phyloP scores from a whole-genome alignment of 1,284 basidiomycete genomes.

The Melampsora larici-populina region DNA sequence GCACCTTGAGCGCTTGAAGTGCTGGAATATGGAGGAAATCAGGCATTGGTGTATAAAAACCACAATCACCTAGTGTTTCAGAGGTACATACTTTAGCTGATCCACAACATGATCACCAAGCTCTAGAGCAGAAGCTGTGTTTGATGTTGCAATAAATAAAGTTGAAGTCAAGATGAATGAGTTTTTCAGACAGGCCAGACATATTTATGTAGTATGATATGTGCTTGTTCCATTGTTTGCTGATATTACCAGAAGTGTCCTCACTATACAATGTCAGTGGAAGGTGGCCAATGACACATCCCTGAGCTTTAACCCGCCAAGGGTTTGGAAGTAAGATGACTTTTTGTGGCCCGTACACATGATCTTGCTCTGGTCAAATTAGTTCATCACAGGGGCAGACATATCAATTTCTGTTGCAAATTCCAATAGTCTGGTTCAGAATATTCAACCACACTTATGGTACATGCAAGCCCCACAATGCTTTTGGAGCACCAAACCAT shows the following conservation, averaged over 20 bases:
- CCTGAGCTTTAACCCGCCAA: too few species aligned
- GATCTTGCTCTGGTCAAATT: too few species aligned
- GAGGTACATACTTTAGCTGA: constrained; percentile 1
- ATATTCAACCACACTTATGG: too few species aligned
- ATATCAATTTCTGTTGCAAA: too few species aligned
- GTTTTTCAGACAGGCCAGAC: constrained; percentile 51
- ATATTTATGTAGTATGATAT: constrained; percentile 55
- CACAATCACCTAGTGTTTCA: too few species aligned
- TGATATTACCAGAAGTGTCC: constrained; percentile 57
- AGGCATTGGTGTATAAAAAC: too few species aligned
- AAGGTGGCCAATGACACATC: constrained; percentile 38
- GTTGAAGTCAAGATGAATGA: constrained; percentile 44
- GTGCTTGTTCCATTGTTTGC: constrained; percentile 59
- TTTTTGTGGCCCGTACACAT: too few species aligned
- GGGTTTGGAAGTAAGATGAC: too few species aligned
- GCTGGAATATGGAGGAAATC: neutral
- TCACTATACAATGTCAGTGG: constrained; percentile 58
- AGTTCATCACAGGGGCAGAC: too few species aligned
- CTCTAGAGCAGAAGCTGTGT: neutral
- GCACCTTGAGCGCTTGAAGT: neutral
- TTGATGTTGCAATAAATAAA: neutral
- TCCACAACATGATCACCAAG: constrained; percentile 1
- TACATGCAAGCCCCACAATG: too few species aligned
- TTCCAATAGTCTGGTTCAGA: too few species aligned
- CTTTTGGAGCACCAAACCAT: too few species aligned